A percentile compares a stretch with the other conserved stretches of the same genome.
Conservation (phyloP, 1,284 basidiomycete genomes). For the Cryptococcus sp. region DNA sequence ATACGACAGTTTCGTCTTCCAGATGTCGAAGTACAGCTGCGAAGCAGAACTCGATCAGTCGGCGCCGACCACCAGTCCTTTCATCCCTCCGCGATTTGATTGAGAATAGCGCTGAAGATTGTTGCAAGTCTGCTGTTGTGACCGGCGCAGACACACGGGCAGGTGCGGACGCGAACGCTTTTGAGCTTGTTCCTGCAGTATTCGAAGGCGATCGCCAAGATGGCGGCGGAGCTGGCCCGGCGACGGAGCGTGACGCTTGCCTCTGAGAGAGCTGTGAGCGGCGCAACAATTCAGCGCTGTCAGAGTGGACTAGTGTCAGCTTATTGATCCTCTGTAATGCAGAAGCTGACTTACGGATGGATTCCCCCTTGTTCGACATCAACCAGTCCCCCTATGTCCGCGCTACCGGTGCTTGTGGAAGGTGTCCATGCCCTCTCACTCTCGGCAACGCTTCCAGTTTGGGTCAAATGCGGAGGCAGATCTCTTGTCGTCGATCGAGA, state of each 20-base stretch:
- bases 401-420: conserved; percentile 8
- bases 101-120: conserved; percentile 11
- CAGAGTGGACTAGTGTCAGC: neutral
- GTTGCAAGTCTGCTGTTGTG: conserved; percentile 4
- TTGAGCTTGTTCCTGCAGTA: neutral
- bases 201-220: conserved; percentile 32
- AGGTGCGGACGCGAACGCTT: neutral
- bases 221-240: conserved; percentile 44
- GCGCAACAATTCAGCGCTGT: conserved; percentile 40
- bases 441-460: neutral
- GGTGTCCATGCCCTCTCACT: conserved; percentile 19
- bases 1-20: conserved; percentile 19
- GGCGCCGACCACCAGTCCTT: conserved; percentile 1
- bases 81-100: neutral
- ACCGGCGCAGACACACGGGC: neutral
- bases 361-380: conserved; percentile 22
- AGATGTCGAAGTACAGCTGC: conserved; percentile 28
- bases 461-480: conserved; percentile 16
- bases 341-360: conserved; percentile 35
- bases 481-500: conserved; percentile 8
- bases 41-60: conserved; percentile 31
- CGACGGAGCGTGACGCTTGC: conserved; percentile 33
- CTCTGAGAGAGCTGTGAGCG: conserved; percentile 30
- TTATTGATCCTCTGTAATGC: neutral
- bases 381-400: conserved; percentile 2